phyloP scores from a whole-genome alignment of 1,284 basidiomycete species.

The Exsudoporus floridanus region DNA sequence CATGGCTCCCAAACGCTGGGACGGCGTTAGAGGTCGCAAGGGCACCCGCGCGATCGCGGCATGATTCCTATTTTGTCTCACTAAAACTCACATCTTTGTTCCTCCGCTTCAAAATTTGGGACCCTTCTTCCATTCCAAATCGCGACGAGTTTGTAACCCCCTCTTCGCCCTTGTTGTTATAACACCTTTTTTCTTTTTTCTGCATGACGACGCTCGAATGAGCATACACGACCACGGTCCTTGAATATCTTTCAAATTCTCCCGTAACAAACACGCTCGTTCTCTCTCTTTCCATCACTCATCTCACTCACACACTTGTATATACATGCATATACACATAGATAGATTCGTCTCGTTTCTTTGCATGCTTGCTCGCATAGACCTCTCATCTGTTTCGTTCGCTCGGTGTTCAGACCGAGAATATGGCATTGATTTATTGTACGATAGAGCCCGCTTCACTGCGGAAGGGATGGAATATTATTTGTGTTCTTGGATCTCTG shows the following conservation, averaged over 20 bases:
- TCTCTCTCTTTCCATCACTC: constrained; percentile 13
- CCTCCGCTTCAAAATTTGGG: constrained; percentile 11
- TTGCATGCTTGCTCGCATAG: constrained; percentile 33
- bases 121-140: constrained; percentile 22
- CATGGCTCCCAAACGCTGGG: constrained; percentile 28
- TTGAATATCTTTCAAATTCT: constrained; percentile 13
- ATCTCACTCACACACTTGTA: constrained; percentile 37
- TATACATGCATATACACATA: constrained; percentile 42
- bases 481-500: constrained; percentile 32
- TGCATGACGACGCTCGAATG: constrained; percentile 17
- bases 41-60: constrained; percentile 7
- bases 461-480: constrained; percentile 37
- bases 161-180: constrained; percentile 5
- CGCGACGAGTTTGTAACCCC: constrained; percentile 16
- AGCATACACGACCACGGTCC: constrained; percentile 28
- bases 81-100: constrained; percentile 8
- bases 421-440: constrained; percentile 39
- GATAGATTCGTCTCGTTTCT: constrained; percentile 29
- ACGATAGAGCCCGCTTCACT: constrained; percentile 28
- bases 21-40: constrained; percentile 18
- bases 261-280: constrained; percentile 31
- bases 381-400: constrained; percentile 14
- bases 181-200: not conserved
- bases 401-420: constrained; percentile 15
- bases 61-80: constrained; percentile 8